phyloP scores from a whole-genome alignment of 805 yeast species.

The Lipomyces yamanashiensis region DNA sequence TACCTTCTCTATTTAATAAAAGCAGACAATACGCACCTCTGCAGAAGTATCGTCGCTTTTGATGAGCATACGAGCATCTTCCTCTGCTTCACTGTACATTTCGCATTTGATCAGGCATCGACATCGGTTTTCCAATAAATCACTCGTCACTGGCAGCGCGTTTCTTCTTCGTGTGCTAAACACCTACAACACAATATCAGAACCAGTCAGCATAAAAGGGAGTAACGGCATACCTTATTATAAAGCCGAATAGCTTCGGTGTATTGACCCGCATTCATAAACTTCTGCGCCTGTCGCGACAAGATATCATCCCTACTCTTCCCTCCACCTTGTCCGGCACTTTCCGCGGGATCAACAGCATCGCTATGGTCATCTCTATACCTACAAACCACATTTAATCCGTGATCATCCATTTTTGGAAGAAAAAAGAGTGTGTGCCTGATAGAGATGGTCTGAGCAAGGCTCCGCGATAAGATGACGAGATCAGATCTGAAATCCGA shows the following conservation, averaged over 20 bases:
- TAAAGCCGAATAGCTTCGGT: conserved; percentile 5
- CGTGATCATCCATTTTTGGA: too few species aligned
- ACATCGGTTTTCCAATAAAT: conserved; percentile 5
- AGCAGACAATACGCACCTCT: conserved; percentile 1
- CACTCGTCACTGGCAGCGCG: not conserved
- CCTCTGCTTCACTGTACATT: conserved; percentile 7
- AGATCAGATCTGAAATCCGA: too few species aligned
- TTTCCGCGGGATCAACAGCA: not conserved
- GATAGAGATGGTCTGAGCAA: too few species aligned
- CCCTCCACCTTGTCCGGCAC: not conserved
- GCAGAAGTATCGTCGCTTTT: conserved; percentile 4
- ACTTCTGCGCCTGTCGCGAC: conserved; percentile 10
- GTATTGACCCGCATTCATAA: conserved; percentile 2
- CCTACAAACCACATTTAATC: too few species aligned
- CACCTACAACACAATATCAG: conserved; percentile 5
- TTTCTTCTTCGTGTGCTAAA: conserved; percentile 3
- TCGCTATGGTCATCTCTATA: not conserved
- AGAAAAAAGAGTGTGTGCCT: too few species aligned
- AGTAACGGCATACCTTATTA: not conserved
- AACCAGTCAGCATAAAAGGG: not conserved
- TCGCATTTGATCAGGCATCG: conserved; percentile 4
- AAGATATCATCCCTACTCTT: conserved; percentile 2
- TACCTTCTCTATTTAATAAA: not conserved
- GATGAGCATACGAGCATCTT: conserved; percentile 17
- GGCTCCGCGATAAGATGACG: too few species aligned